Base-by-base conservation (phyloP, 306 rosid species). In the Medicago arabica region DNA sequence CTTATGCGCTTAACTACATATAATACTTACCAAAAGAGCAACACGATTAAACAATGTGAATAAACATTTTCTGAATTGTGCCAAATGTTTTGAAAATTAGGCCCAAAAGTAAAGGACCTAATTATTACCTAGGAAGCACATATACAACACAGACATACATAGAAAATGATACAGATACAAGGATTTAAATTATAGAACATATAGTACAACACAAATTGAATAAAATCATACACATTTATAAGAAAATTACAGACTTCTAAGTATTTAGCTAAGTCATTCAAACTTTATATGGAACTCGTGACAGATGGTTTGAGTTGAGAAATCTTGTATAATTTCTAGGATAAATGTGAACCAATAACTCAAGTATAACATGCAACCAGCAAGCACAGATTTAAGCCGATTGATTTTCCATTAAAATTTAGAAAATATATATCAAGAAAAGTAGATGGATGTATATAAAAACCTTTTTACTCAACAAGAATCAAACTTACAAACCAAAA, bases 401-500 rank as follows among this genome's bases (percentile, higher is more conserved):
- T 54, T 60, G 77, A 66, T 39, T 67, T 72, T 0, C 55, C 85
- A 49, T 50, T 49, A 53, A 23, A 68, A 57, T 8, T 1, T 0
- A 59, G 12, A 2, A 9, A 61, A 31, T 8, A 69, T 11, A 62
- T 19, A 60, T 41, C 63, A n/a, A 51, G 38, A 51, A 51, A 72
- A 54, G 72, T 16, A 69, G 50, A 71, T 67, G 40, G 63, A 60
- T 72, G 44, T 44, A 38, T 10, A 50, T 16, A 69, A 50, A 59
- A 69, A 63, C 21, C 44, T 2, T 74, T 75, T 54, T 66, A 57
- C 19, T 50, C 63, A 59, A 46, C 36, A 75, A 40, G 21, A 31
- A 71, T 49, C 73, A 77, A 77, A 80, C 67, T 53, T 17, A 57
- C 15, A 51, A 83, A 65, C 69, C 46, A 51, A 53, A 55, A 76